Evolutionary conservation across 495 filamentous ascomycete genomes (phyloP).

Genomic region (Lasiosphaeriaceae sp.): DNA sequence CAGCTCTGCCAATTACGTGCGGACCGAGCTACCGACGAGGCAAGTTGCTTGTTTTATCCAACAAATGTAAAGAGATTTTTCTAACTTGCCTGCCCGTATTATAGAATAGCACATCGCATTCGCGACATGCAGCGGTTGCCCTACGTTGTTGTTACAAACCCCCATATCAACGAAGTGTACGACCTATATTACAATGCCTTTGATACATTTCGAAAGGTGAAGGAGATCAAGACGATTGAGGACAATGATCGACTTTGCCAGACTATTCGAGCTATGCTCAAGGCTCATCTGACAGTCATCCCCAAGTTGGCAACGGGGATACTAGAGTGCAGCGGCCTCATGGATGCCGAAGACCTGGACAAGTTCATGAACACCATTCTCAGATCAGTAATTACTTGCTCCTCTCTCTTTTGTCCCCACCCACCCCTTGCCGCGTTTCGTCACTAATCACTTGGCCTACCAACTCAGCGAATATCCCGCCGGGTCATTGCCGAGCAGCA

Average conservation of each 20-base stretch:
- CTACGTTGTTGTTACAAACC: slow-evolving; percentile 94
- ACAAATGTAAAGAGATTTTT: background rate
- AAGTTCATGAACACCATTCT: slow-evolving; percentile 93
- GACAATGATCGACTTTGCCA: slow-evolving; percentile 91
- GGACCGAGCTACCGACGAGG: slow-evolving; percentile 91
- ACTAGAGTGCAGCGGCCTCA: slow-evolving; percentile 75
- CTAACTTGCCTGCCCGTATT: background rate
- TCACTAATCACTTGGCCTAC: background rate
- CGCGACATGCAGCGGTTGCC: slow-evolving; percentile 96
- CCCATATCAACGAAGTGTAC: slow-evolving; percentile 89
- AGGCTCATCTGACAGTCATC: slow-evolving; percentile 88
- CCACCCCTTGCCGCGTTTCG: slow-evolving; percentile 1
- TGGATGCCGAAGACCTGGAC: slow-evolving; percentile 76
- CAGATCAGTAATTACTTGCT: slow-evolving; percentile 67
- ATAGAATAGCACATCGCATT: slow-evolving; percentile 82
- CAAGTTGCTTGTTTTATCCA: slow-evolving; percentile 26
- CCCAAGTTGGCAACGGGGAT: slow-evolving; percentile 92
- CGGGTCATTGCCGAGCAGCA: slow-evolving; percentile 98
- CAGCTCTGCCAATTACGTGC: slow-evolving; percentile 94
- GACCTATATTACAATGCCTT: slow-evolving; percentile 96
- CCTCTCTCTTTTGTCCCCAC: background rate
- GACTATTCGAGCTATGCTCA: slow-evolving; percentile 70
- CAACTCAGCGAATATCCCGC: slow-evolving; percentile 75
- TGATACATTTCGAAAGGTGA: slow-evolving; percentile 77
- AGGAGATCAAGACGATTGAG: slow-evolving; percentile 77